A percentile compares a stretch with the other conserved stretches of the same genome.
Evolutionary conservation across 352 stramenopile species (phyloP).

Genomic region (Phytophthora tubulina): DNA sequence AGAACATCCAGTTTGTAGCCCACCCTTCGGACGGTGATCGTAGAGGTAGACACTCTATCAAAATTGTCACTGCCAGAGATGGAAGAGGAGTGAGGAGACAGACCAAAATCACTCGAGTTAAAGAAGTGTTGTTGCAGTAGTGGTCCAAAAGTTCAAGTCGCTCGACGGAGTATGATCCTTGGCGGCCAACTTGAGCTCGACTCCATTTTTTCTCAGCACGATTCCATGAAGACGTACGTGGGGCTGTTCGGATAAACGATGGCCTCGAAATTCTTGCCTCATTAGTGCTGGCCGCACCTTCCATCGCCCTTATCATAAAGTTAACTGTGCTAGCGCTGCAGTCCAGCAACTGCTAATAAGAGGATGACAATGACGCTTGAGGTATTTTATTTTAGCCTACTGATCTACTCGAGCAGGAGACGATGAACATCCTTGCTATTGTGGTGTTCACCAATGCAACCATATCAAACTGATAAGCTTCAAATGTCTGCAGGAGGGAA

Average conservation of each 20-base stretch:
- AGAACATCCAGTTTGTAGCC: slow-evolving; percentile 11
- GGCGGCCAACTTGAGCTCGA: slow-evolving; percentile 4
- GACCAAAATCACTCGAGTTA: not conserved
- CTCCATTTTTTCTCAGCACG: slow-evolving; percentile 2
- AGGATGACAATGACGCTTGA: too few relatives aligned
- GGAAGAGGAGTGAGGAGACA: slow-evolving; percentile 11
- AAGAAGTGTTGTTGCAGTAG: slow-evolving; percentile 15
- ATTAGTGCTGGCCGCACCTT: not conserved
- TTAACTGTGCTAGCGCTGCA: too few relatives aligned
- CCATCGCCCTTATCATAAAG: not conserved
- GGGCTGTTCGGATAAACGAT: too few relatives aligned
- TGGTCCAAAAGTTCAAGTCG: slow-evolving; percentile 9
- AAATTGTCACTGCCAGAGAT: not conserved
- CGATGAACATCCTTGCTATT: too few relatives aligned
- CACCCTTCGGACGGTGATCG: not conserved
- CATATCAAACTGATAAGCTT: too few relatives aligned
- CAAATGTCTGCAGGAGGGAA: too few relatives aligned
- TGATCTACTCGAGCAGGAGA: too few relatives aligned
- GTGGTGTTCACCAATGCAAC: too few relatives aligned
- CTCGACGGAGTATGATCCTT: slow-evolving; percentile 17
- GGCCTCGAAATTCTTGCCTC: too few relatives aligned
- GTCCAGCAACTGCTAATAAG: too few relatives aligned
- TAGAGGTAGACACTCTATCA: slow-evolving; percentile 3
- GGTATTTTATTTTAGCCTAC: too few relatives aligned
- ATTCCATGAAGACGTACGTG: slow-evolving; percentile 4